Percentiles rank a stretch among this genome's conserved stretches.
Conservation (phyloP, 306 rosid species). For the Echinosophora koreensis region DNA sequence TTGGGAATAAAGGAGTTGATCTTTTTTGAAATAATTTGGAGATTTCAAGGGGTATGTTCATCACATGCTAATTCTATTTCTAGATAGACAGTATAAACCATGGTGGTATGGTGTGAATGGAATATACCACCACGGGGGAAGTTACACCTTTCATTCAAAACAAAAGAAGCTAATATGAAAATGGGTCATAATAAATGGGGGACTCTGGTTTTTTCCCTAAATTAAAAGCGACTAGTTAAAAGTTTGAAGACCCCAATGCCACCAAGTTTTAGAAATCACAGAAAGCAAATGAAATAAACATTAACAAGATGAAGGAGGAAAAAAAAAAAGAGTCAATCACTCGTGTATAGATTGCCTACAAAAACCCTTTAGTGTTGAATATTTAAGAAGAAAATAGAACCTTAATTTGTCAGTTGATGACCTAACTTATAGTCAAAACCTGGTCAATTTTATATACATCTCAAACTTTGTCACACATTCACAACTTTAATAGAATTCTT, state of each 20-base stretch:
- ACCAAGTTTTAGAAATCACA: conserved; percentile 1
- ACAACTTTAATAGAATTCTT: not conserved
- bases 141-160: conserved; percentile 38
- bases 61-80: conserved; percentile 7
- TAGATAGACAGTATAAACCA: conserved; percentile 16
- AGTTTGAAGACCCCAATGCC: not conserved
- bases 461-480: conserved; percentile 8
- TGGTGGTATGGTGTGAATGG: not conserved
- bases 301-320: not conserved
- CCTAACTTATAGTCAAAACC: conserved; percentile 12
- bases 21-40: conserved; percentile 3
- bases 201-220: not conserved
- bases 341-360: conserved; percentile 5
- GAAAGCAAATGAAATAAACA: conserved; percentile 25
- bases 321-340: not conserved
- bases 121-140: not conserved
- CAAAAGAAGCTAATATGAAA: not conserved
- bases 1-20: not conserved
- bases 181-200: conserved; percentile 5
- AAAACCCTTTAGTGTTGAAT: not conserved
- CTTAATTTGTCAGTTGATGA: conserved; percentile 20
- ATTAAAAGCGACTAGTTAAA: not conserved
- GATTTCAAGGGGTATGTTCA: not conserved
- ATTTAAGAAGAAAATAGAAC: conserved; percentile 1
- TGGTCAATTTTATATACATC: not conserved